A percentile compares a stretch with the other conserved stretches of the same genome.
Evolutionary conservation across 1,139 yeast genomes (phyloP).

Genomic region (Saccharomyces uvarum): DNA sequence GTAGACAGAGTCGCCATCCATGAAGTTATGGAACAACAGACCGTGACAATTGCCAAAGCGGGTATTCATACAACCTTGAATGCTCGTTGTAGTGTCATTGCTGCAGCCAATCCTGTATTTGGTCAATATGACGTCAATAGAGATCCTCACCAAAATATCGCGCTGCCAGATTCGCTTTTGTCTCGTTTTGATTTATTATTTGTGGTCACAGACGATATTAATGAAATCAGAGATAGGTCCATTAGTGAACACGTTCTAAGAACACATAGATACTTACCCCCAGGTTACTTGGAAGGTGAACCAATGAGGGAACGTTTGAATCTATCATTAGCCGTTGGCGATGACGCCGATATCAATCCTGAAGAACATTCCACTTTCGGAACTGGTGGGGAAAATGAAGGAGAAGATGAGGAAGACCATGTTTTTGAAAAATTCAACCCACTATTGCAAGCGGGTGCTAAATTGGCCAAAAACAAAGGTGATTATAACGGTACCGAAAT

Average conservation of each 20-base stretch:
- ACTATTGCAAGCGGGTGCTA: slow-evolving; percentile 73
- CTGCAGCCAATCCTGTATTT: slow-evolving; percentile 96
- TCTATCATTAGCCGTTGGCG: slow-evolving; percentile 72
- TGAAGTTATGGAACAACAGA: slow-evolving; percentile 99
- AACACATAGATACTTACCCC: slow-evolving; percentile 85
- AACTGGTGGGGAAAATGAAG: background rate
- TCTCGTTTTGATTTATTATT: slow-evolving; percentile 95
- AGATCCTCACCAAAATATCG: slow-evolving; percentile 94
- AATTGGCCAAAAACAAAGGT: slow-evolving; percentile 31
- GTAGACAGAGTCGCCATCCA: slow-evolving; percentile 96
- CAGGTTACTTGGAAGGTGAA: slow-evolving; percentile 88
- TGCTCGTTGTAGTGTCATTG: slow-evolving; percentile 94
- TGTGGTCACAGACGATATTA: slow-evolving; percentile 92
- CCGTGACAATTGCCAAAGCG: slow-evolving; percentile 96
- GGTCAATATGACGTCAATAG: slow-evolving; percentile 95
- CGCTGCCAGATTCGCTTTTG: slow-evolving; percentile 88
- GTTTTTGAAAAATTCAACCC: slow-evolving; percentile 81
- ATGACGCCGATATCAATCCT: slow-evolving; percentile 27
- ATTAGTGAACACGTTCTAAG: slow-evolving; percentile 92
- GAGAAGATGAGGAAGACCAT: slow-evolving; percentile 37
- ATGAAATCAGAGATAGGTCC: slow-evolving; percentile 74
- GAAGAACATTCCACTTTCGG: background rate
- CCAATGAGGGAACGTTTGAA: slow-evolving; percentile 76
- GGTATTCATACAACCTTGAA: slow-evolving; percentile 95
- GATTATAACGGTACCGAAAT: slow-evolving; percentile 37